Conservation (phyloP, 768 basidiomycete species). For the Hysterangium stoloniferum region DNA sequence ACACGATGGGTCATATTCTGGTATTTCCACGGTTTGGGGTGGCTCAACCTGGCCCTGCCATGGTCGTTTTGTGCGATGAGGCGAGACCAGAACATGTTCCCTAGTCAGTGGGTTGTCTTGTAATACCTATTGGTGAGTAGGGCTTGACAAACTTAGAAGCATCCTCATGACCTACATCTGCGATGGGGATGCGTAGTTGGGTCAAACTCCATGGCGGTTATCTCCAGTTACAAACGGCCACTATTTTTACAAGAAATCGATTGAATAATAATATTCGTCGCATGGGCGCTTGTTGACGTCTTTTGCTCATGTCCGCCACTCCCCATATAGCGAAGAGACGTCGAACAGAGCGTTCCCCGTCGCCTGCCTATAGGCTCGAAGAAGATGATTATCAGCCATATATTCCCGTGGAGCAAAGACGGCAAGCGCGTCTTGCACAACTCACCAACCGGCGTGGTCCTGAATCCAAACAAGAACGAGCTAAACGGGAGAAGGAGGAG, state of each 20-base stretch:
- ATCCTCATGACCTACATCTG: constrained; percentile 59
- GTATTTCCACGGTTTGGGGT: constrained; percentile 43
- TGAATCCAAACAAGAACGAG: constrained; percentile 44
- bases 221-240: neutral
- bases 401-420: constrained; percentile 77
- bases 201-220: constrained; percentile 34
- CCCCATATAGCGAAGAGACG: constrained; percentile 3
- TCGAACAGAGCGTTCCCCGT: constrained; percentile 38
- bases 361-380: constrained; percentile 50
- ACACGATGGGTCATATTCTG: constrained; percentile 62
- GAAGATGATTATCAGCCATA: constrained; percentile 74
- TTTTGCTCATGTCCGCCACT: neutral
- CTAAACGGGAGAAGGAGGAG: constrained; percentile 45
- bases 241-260: neutral
- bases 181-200: constrained; percentile 61
- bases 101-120: constrained; percentile 78
- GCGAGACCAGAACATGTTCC: constrained; percentile 76
- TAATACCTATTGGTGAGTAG: constrained; percentile 1
- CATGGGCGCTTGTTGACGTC: neutral
- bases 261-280: neutral
- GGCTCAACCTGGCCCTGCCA: constrained; percentile 86
- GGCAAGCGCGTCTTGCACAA: constrained; percentile 72
- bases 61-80: constrained; percentile 84
- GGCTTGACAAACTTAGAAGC: neutral
- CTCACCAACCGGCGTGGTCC: constrained; percentile 51